Percentiles rank a stretch among this genome's conserved stretches.
phyloP scores from a whole-genome alignment of 106 monocot species.

The Dendrobium catenatum region DNA sequence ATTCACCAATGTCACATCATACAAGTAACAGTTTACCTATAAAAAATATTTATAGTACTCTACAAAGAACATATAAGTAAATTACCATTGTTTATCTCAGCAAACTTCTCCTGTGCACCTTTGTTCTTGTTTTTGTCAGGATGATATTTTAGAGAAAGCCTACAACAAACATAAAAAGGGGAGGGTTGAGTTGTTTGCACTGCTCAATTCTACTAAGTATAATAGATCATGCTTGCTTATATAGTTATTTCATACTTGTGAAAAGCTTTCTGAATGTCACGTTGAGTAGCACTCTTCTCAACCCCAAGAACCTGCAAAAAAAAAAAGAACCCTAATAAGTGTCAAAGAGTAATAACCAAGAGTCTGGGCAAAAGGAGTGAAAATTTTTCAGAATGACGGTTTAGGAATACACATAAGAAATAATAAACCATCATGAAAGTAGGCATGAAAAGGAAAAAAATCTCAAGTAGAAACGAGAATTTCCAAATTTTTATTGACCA shows the following conservation, averaged over 20 bases:
- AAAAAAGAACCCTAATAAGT: not conserved
- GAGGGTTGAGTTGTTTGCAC: not conserved
- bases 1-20: not conserved
- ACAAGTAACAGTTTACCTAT: not conserved
- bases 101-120: slow-evolving; percentile 87
- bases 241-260: slow-evolving; percentile 51
- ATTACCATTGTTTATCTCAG: slow-evolving; percentile 95
- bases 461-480: not conserved
- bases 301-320: slow-evolving; percentile 82
- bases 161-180: slow-evolving; percentile 19
- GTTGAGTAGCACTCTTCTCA: slow-evolving; percentile 73
- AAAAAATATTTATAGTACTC: not conserved
- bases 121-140: slow-evolving; percentile 97
- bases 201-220: not conserved
- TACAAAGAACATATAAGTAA: not conserved
- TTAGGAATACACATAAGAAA: not conserved
- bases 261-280: slow-evolving; percentile 94
- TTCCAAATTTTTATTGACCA: not conserved
- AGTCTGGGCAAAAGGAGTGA: not conserved
- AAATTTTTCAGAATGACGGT: not conserved
- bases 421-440: not conserved
- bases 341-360: not conserved
- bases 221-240: not conserved
- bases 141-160: slow-evolving; percentile 91
- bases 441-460: not conserved